Evolutionary conservation across 129 eudicot species (phyloP), one percentile per base, ranked within the genome.

Genomic region (Flaveria trinervia): DNA sequence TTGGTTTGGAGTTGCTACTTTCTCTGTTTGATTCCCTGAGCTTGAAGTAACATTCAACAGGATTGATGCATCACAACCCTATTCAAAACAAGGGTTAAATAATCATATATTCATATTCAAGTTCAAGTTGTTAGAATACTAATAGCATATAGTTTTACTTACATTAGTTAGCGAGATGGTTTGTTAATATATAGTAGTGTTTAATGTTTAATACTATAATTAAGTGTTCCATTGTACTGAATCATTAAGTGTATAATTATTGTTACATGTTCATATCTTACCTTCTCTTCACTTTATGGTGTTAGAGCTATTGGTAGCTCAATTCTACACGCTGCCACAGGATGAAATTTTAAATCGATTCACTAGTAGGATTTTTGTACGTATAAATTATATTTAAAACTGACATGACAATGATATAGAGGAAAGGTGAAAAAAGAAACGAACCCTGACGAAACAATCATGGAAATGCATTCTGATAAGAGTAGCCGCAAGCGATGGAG

Each of bases 41-140:
- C 82, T 79, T 51, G 86, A 73, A 20, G 97, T 93, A 25, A 59
- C 65, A 73, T 93, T 85, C 71, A 93, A 70, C 13, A 93, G 86
- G 28, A 93, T 82, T 5, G 98, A 93, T 71, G 73, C 97, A 81
- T 93, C 98, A 79, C 98, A 93, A 36, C 97, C 98, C 98, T 93
- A 70, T 36, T 33, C 61, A 49, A 49, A 20, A 69, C 51, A 66
- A 10, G 70, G 71, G 4, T 7, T 52, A 66, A 64, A 64, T 28
- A 14, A 10, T 64, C 22, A 64, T 15, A 64, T 28, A 14, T 4
- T 64, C 22, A 64, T 15, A 54, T 68, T 36, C 41, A 36, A 4
- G 41, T 36, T 36, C 41, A 36, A 36, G 7, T 36, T 36, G 41
- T 36, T 36, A 36, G 41, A 36, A 36, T 36, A 36, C 5, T 36